These are phyloP conservation scores for Lodderomyces jiufengensis DNA, from an alignment of 1,139 yeast genomes.

Conservation along the genomic window DNA sequence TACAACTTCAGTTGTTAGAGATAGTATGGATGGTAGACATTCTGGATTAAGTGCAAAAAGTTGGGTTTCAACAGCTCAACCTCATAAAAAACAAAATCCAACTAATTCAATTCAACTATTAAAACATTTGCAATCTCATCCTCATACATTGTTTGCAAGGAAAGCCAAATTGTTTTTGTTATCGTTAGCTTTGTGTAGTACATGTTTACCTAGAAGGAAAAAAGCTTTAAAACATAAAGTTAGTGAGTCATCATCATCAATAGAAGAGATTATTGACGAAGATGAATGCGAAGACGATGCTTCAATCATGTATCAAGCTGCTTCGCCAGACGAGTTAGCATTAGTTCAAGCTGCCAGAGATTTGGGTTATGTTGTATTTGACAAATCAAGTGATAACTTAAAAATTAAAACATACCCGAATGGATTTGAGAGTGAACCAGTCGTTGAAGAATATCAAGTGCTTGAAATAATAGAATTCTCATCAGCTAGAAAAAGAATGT, in stretches of 20 bases:
- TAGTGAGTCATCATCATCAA: conserved; percentile 12
- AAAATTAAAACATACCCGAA: conserved; percentile 76
- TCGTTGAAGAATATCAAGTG: conserved; percentile 65
- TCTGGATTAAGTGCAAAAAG: conserved; percentile 15
- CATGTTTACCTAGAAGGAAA: conserved; percentile 69
- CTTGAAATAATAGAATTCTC: conserved; percentile 83
- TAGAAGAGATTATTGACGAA: conserved; percentile 14
- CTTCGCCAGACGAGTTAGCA: conserved; percentile 96
- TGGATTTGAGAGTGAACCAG: conserved; percentile 67
- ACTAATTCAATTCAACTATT: conserved; percentile 53
- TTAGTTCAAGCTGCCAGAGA: conserved; percentile 92
- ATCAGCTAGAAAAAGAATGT: conserved; percentile 90
- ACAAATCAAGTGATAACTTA: conserved; percentile 56
- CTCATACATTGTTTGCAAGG: conserved; percentile 65
- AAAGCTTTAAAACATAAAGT: background rate
- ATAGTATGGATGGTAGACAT: conserved; percentile 22
- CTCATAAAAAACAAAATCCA: conserved; percentile 26
- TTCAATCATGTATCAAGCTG: conserved; percentile 74
- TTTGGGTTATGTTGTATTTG: conserved; percentile 78
- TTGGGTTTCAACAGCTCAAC: conserved; percentile 41
- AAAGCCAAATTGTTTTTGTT: conserved; percentile 76
- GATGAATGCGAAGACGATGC: conserved; percentile 29
- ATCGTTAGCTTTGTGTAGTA: conserved; percentile 82
- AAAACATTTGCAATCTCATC: conserved; percentile 65
- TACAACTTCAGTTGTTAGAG: conserved; percentile 32